Conservation (phyloP, 129 eudicot species). For the Erigeron canadensis region DNA sequence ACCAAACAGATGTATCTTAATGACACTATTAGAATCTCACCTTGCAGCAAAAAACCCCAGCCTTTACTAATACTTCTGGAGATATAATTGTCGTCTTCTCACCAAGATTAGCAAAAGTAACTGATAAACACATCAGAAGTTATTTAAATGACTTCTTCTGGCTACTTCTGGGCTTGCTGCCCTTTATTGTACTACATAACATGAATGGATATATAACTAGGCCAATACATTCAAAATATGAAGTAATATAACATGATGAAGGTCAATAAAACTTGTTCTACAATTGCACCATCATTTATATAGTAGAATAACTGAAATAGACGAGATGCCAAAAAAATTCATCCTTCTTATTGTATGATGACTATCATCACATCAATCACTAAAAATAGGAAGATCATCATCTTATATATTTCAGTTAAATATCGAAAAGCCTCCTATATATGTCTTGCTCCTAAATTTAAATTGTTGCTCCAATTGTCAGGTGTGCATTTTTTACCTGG, state of each 20-base stretch:
- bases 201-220: background rate
- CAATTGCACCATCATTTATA: conserved; percentile 1
- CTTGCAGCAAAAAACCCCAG: conserved; percentile 96
- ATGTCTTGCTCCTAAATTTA: background rate
- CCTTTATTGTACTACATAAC: background rate
- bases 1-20: background rate
- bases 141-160: too few species aligned
- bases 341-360: too few species aligned
- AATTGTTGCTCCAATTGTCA: conserved; percentile 27
- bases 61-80: conserved; percentile 75
- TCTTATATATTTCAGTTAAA: background rate
- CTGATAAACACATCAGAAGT: conserved; percentile 36
- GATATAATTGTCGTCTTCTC: conserved; percentile 93
- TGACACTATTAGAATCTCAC: conserved; percentile 26
- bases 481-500: conserved; percentile 95
- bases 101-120: conserved; percentile 77
- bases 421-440: background rate
- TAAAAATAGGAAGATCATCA: too few species aligned
- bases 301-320: background rate
- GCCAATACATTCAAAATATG: background rate
- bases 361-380: too few species aligned
- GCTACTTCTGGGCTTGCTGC: too few species aligned
- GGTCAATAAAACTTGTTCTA: background rate
- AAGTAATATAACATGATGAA: background rate
- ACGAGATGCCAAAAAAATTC: background rate